These are phyloP conservation scores for Geranium incanum DNA, from an alignment of 441 rosid species.

Conservation along the genomic window DNA sequence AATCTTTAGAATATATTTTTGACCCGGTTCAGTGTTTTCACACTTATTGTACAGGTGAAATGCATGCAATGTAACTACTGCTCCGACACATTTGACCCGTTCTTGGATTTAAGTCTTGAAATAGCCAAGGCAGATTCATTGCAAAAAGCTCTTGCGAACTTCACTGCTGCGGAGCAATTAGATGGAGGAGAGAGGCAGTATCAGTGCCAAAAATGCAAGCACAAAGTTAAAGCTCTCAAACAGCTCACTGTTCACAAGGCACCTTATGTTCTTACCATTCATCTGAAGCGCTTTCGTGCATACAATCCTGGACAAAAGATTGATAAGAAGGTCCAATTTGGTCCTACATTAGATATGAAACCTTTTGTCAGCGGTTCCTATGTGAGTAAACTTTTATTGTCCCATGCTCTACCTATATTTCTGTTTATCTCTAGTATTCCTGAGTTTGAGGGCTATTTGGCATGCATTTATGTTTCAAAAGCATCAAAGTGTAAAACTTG, in stretches of 20 bases:
- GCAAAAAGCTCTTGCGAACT: conserved; percentile 58
- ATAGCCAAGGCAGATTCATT: conserved; percentile 74
- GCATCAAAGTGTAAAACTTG: background rate
- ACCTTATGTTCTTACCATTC: conserved; percentile 77
- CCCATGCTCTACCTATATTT: background rate
- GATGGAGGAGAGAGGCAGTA: conserved; percentile 91
- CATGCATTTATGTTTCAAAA: background rate
- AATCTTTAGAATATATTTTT: background rate
- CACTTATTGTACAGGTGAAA: conserved; percentile 50
- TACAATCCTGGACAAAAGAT: conserved; percentile 66
- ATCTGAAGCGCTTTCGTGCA: conserved; percentile 80
- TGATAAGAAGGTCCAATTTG: conserved; percentile 62
- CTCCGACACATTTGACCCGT: conserved; percentile 86
- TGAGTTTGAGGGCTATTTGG: background rate
- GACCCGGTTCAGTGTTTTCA: conserved; percentile 8
- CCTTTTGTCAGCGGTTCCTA: conserved; percentile 68
- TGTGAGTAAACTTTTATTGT: conserved; percentile 46
- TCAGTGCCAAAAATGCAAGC: conserved; percentile 77
- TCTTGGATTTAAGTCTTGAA: conserved; percentile 85
- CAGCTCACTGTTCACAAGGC: conserved; percentile 82
- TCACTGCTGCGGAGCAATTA: conserved; percentile 65
- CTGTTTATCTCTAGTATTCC: background rate
- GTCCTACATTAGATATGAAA: conserved; percentile 63
- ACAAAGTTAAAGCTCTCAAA: conserved; percentile 76
- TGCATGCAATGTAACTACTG: conserved; percentile 71